phyloP scores from a whole-genome alignment of 441 rosid genomes.

The Croton setiger region DNA sequence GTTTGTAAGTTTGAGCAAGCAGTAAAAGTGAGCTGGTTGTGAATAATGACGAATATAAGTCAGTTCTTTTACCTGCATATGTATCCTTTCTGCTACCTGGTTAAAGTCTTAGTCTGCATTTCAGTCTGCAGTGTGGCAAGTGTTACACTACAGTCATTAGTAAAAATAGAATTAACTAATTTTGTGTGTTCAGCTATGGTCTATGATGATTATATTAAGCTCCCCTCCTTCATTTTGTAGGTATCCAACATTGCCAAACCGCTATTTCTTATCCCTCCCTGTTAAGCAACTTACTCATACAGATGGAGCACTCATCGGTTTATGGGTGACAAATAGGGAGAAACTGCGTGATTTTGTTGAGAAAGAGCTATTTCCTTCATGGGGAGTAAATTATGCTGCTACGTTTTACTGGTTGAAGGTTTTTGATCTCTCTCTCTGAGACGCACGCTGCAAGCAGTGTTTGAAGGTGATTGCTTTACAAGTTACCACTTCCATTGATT shows the following conservation, averaged over 20 bases:
- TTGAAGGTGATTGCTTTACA: conserved; percentile 18
- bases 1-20: neutral
- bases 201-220: neutral
- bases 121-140: neutral
- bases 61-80: neutral
- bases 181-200: neutral
- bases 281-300: conserved; percentile 60
- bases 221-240: conserved; percentile 29
- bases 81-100: neutral
- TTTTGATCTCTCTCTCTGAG: conserved; percentile 9
- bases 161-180: neutral
- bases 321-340: conserved; percentile 94
- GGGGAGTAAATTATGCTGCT: conserved; percentile 64
- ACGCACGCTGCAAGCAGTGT: neutral
- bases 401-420: conserved; percentile 86
- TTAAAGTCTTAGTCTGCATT: neutral
- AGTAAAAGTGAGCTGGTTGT: neutral
- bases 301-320: conserved; percentile 80
- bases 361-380: conserved; percentile 72
- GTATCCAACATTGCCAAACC: conserved; percentile 83
- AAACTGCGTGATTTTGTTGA: conserved; percentile 64
- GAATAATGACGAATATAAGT: neutral
- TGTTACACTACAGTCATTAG: neutral
- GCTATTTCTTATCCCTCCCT: conserved; percentile 79
- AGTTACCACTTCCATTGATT: conserved; percentile 16